Evolutionary conservation across 2,329 filamentous ascomycete genomes (phyloP), one percentile per base, ranked within the genome.

Genomic region (Neofusicoccum sp.): DNA sequence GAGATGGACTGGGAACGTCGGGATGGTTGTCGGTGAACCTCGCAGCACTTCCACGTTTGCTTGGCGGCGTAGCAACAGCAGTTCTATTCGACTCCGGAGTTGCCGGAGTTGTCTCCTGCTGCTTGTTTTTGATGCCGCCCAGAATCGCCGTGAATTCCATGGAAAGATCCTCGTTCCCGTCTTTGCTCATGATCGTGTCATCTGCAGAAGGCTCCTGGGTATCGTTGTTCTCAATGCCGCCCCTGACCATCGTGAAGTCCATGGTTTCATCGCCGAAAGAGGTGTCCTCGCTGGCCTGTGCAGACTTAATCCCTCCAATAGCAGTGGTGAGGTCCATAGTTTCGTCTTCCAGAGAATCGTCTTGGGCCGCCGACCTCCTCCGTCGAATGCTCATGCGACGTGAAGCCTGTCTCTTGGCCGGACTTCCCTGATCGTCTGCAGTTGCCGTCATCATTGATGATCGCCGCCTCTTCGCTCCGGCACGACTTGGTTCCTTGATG

Each of bases 81-180:
- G 54, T 50, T 36, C 45, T 39, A 11, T 59, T 63, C 4, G 29
- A 49, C 14, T 63, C 34, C 7, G 64, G 65, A 34, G 70, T 69
- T n/a, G 65, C 60, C 14, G 66, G 67, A 34, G 67, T 64, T 66
- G 28, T 22, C 3, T 56, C 49, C 22, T 50, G 43, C 28, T 59
- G 52, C n/a, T 43, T 37, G 28, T 71, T 75, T 12, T 59, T 45
- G 62, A 82, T 81, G 39, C 78, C 78, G 4, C 80, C 81, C 48
- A 83, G 70, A 6, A 79, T 78, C n/a, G 78, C 77, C 1, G 81
- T 83, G 36, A 83, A 75, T 59, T 83, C 81, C 81, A 83, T 83
- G n/a, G 80, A 81, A 31, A 83, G 77, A 73, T 79, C 83, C 73
- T 78, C 77, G 72, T 77, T 75, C 45, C 67, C 73, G 59, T 69